Base-by-base conservation (phyloP, 2,329 filamentous ascomycete genomes). In the Botrytis galanthina region DNA sequence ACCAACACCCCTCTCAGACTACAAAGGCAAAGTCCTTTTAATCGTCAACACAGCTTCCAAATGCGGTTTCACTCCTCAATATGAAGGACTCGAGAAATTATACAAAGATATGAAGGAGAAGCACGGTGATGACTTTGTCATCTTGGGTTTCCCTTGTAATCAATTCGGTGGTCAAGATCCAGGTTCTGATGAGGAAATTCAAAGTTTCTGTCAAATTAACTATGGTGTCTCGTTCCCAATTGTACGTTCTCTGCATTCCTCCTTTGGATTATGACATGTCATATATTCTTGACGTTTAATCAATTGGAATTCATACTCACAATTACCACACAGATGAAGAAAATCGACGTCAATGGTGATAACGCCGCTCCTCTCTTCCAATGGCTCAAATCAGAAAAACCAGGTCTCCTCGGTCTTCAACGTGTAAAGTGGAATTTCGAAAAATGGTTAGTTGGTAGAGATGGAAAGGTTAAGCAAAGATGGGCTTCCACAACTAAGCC, bases 341-440 rank as follows among this genome's bases (percentile, higher is more conserved):
- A 99, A 88, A 89, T 93, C 69, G 93, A 98, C 75, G 96, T 98
- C 81, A 99, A 99, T 82, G 96, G 96, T 80, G 89, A 92, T 79
- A 86, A 90, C 44, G 92, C 94, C 66, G 89, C 90, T 79, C 94
- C 95, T 1, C 84, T 97, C 54, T 98, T 88, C 83, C 87, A 92
- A 81, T 99, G 89, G 89, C 83, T 92, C 80, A 92, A 92, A 86
- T 83, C 84, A 61, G 85, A 91, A 84, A 92, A 94, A 86, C 88
- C 95, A 0, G 95, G 96, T 35, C 80, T 98, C 73, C 84, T 98
- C 84, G 96, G 96, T 32, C 82, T 98, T 81, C 95, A 97, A 91
- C 84, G 91, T 75, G 87, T 99, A 80, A 98, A 98, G 92, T 99
- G 96, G 96, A 99, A 99, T 85, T 99, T 98, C 86, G 96, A 99